Conservation (phyloP, 306 rosid species). For the Castanea crenata region DNA sequence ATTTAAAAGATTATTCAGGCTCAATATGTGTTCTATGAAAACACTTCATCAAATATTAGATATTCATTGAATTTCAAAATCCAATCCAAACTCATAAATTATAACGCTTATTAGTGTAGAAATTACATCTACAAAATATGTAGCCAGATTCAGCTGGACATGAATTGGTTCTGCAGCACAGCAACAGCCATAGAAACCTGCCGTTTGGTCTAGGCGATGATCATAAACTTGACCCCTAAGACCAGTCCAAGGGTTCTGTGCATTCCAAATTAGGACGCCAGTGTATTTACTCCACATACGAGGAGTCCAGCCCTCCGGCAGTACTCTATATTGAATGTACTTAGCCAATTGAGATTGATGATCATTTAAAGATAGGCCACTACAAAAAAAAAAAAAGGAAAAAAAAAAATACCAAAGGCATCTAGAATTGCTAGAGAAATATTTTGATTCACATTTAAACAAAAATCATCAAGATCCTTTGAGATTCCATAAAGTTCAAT, state of each 20-base stretch:
- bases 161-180: too few species aligned
- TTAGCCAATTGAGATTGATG: conserved; percentile 87
- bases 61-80: too few species aligned
- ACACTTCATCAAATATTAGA: too few species aligned
- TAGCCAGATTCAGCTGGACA: too few species aligned
- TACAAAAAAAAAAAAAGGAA: neutral
- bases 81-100: too few species aligned
- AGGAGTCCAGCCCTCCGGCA: conserved; percentile 86
- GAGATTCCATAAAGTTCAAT: conserved; percentile 76
- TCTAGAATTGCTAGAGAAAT: conserved; percentile 15
- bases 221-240: conserved; percentile 94
- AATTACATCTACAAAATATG: too few species aligned
- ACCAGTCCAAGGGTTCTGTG: conserved; percentile 98
- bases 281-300: conserved; percentile 95
- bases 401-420: neutral
- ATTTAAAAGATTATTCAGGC: too few species aligned
- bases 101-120: too few species aligned
- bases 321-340: conserved; percentile 87
- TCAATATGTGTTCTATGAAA: too few species aligned
- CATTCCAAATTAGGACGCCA: conserved; percentile 88
- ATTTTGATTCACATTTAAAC: conserved; percentile 59
- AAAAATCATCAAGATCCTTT: conserved; percentile 85
- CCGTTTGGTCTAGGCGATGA: conserved; percentile 84
- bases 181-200: too few species aligned
- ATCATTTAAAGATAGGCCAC: conserved; percentile 21